Evolutionary conservation across 164 flowering plant species (phyloP), one percentile per base, ranked within the genome.

Genomic region (Chloranthus sessilifolius): DNA sequence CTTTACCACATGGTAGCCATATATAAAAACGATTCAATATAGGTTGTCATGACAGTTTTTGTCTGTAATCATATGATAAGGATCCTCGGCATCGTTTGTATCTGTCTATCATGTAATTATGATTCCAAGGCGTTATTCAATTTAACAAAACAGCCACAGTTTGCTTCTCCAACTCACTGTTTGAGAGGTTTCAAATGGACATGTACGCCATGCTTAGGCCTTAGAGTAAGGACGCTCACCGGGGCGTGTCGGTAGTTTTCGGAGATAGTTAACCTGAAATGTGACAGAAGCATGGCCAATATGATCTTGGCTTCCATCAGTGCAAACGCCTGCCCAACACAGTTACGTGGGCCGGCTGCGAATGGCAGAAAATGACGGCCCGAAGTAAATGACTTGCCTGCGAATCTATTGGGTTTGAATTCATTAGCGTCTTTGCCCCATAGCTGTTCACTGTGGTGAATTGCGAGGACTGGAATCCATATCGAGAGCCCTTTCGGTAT

Each of bases 381-480:
- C 1, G 26, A 19, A 4, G 37, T 30, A 7, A 24, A 47, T 22
- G 64, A n/a, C 9, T 30, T 47, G 5, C 10, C 39, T 0, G 51
- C 23, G 8, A 60, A 60, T 25, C 65, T 61, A 19, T 54, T 59
- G 3, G 59, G 65, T 1, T 54, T 61, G 53, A 61, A 61, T 20
- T 43, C 37, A 27, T 61, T 26, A 15, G 33, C 70, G 19, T 65
- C 70, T 17, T 36, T 8, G 9, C 70, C 70, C 65, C 70, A 66
- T 12, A 66, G 11, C 14, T 30, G 31, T 2, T 35, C 56, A 45
- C 43, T 52, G 28, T 56, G 70, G 45, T 66, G 58, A 3, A 61
- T 42, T 36, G 70, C 61, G 0, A 61, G 20, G 29, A 56, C 44
- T 3, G 65, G 65, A 3, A 66, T 43, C 54, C 64, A 56, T 20